Evolutionary conservation across 2,329 filamentous ascomycete species (phyloP).

Genomic region (Cytospora piceae): DNA sequence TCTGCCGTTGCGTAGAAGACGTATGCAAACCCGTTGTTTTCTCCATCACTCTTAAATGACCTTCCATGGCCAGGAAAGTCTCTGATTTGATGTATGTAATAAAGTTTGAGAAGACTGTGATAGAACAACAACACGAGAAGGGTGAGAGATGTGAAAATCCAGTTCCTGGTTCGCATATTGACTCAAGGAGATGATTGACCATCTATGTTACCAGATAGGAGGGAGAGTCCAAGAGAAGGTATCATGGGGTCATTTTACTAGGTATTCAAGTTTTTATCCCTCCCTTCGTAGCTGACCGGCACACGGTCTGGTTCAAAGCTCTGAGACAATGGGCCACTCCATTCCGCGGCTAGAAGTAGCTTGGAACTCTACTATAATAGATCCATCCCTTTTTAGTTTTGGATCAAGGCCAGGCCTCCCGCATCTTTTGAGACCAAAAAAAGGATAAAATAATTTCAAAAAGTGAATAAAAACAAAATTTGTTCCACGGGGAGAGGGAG

Average conservation of each 20-base stretch:
- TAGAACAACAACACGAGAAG: neutral
- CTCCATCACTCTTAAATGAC: neutral
- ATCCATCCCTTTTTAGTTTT: too few species aligned
- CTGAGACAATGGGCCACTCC: neutral
- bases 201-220: neutral
- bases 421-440: too few species aligned
- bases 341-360: neutral
- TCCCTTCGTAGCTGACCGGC: neutral
- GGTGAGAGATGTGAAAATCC: neutral
- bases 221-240: neutral
- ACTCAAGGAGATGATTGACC: neutral
- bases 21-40: neutral
- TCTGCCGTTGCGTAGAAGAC: slow-evolving; percentile 10
- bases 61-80: too few species aligned
- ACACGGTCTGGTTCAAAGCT: neutral
- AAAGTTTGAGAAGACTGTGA: neutral
- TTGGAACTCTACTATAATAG: neutral
- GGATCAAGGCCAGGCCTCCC: too few species aligned
- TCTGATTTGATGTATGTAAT: slow-evolving; percentile 7
- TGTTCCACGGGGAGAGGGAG: too few species aligned
- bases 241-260: too few species aligned
- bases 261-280: neutral
- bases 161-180: slow-evolving; percentile 6
- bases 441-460: too few species aligned
- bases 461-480: too few species aligned